These are phyloP conservation scores for Urochloa ruziziensis DNA, from an alignment of 176 grass and related monocot species.

Conservation along the genomic window DNA sequence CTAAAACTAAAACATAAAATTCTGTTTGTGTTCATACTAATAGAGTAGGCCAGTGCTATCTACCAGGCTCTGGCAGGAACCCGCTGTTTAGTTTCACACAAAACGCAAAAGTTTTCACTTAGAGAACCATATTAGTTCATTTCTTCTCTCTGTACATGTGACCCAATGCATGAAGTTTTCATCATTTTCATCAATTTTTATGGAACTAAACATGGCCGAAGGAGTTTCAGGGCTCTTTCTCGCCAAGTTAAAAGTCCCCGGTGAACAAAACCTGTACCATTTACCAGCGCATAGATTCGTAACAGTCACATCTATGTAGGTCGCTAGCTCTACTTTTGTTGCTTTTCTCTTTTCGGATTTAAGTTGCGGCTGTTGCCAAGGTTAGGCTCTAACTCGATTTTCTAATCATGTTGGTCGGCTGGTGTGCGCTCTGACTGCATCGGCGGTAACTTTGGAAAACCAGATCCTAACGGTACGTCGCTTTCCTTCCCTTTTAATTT, in stretches of 20 bases:
- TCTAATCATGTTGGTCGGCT: conserved; percentile 11
- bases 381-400: conserved; percentile 28
- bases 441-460: conserved; percentile 5
- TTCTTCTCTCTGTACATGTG: too few species aligned
- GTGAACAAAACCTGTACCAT: not conserved
- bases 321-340: not conserved
- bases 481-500: not conserved
- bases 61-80: too few species aligned
- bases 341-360: not conserved
- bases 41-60: too few species aligned
- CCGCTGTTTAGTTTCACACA: too few species aligned
- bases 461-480: conserved; percentile 78
- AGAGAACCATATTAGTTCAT: too few species aligned
- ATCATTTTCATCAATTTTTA: too few species aligned
- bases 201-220: not conserved
- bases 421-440: not conserved
- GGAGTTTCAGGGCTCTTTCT: not conserved
- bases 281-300: not conserved
- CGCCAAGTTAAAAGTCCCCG: not conserved
- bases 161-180: too few species aligned
- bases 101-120: too few species aligned
- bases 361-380: not conserved
- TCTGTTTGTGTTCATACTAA: not conserved
- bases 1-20: not conserved
- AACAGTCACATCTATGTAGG: not conserved